Evolutionary conservation across 139 green algal species (phyloP).

Genomic region (Trebouxia sp.): DNA sequence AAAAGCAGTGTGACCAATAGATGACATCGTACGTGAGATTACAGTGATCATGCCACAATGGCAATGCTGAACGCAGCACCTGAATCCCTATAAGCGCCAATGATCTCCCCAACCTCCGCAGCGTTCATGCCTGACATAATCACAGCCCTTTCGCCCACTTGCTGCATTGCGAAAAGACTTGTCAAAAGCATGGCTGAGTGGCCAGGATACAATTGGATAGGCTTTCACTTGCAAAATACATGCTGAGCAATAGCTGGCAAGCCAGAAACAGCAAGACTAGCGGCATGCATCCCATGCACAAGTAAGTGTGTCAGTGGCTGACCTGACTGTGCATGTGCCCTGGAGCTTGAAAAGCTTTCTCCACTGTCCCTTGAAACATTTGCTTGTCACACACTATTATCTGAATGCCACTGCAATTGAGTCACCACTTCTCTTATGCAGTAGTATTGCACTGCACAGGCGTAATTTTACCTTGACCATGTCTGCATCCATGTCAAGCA

Average conservation of each 20-base stretch:
- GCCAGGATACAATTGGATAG: no score
- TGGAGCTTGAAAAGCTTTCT: conserved; percentile 3
- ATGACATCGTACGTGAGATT: no score
- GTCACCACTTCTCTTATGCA: no score
- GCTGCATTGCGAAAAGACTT: conserved; percentile 7
- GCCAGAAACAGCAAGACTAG: no score
- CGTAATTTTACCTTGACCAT: conserved; percentile 34
- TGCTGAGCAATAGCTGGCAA: no score
- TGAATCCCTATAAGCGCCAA: conserved; percentile 35
- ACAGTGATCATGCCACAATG: no score
- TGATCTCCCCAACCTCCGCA: conserved; percentile 40
- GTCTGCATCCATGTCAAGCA: conserved; percentile 37
- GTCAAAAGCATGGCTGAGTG: neutral
- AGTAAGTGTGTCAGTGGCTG: neutral
- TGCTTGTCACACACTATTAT: conserved; percentile 17
- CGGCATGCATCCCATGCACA: no score
- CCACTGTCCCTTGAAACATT: conserved; percentile 7
- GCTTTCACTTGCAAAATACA: no score
- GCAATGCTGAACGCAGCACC: no score
- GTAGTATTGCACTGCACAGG: no score
- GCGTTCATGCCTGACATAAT: conserved; percentile 44
- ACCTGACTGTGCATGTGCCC: conserved; percentile 15
- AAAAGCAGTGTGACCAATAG: no score
- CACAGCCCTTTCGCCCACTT: conserved; percentile 12
- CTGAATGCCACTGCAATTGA: neutral